Percentiles rank a stretch among this genome's conserved stretches.
These are phyloP conservation scores for Kappamyces sp. DNA, from an alignment of 192 early-diverging fungal species.

Conservation along the genomic window DNA sequence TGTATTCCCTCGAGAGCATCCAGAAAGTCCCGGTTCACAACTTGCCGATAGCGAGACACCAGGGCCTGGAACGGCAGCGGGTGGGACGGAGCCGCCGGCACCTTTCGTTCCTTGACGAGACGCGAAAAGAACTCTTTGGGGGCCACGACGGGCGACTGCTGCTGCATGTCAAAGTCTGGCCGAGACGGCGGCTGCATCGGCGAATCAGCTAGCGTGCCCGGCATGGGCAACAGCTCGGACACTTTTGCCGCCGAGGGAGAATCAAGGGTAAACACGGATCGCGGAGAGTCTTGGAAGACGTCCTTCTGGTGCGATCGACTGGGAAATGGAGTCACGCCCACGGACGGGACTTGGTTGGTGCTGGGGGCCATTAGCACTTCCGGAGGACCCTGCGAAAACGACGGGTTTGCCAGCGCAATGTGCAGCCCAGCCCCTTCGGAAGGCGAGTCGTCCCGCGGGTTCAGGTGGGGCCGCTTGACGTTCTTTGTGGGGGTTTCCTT, in stretches of 20 bases:
- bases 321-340: background rate
- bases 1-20: conserved; percentile 2
- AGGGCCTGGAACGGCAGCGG: conserved; percentile 7
- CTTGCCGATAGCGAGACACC: conserved; percentile 3
- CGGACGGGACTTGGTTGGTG: background rate
- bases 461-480: conserved; percentile 23
- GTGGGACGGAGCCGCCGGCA: background rate
- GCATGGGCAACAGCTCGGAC: background rate
- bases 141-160: background rate
- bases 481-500: conserved; percentile 29
- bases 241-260: background rate
- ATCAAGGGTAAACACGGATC: background rate
- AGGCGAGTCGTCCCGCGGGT: conserved; percentile 3
- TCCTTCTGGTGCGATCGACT: conserved; percentile 2
- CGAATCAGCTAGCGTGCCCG: background rate
- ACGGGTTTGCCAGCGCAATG: conserved; percentile 16
- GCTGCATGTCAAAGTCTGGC: background rate
- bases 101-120: background rate
- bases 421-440: conserved; percentile 1
- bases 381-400: too few species aligned
- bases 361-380: conserved; percentile 3
- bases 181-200: background rate
- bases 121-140: background rate
- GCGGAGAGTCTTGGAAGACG: background rate
- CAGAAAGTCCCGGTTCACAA: conserved; percentile 8